Conservation (phyloP, 73 alveolate species). For the Paramecium tetraurelia region DNA sequence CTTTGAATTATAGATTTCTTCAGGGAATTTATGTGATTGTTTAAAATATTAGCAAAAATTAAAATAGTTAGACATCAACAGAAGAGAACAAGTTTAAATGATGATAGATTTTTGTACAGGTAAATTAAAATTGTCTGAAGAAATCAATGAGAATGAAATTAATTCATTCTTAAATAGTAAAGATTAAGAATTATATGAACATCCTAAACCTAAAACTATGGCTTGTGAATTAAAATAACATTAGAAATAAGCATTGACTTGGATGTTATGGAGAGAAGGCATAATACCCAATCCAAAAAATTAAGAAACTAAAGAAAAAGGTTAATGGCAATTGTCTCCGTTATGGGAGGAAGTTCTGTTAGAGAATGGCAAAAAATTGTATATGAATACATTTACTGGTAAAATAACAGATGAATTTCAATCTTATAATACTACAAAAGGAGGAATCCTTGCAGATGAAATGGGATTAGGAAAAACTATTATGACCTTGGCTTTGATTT, state of each 20-base stretch:
- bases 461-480: conserved; percentile 86
- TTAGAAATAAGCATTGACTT: conserved; percentile 63
- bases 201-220: conserved; percentile 2
- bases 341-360: conserved; percentile 62
- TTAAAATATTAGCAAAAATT: background rate
- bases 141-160: background rate
- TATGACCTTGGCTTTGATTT: conserved; percentile 64
- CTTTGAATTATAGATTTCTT: background rate
- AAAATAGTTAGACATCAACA: background rate
- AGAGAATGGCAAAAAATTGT: conserved; percentile 15
- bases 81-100: background rate
- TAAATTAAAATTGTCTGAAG: background rate
- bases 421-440: conserved; percentile 52
- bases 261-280: conserved; percentile 68
- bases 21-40: background rate
- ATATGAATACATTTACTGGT: conserved; percentile 65
- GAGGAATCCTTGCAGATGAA: conserved; percentile 82
- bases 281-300: background rate
- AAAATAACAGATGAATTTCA: conserved; percentile 51
- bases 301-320: background rate
- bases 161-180: background rate
- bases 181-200: background rate
- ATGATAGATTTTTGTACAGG: background rate
- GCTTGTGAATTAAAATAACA: conserved; percentile 1
- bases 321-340: conserved; percentile 51